phyloP scores from a whole-genome alignment of 805 yeast genomes.

The Priceomyces melissophilus region DNA sequence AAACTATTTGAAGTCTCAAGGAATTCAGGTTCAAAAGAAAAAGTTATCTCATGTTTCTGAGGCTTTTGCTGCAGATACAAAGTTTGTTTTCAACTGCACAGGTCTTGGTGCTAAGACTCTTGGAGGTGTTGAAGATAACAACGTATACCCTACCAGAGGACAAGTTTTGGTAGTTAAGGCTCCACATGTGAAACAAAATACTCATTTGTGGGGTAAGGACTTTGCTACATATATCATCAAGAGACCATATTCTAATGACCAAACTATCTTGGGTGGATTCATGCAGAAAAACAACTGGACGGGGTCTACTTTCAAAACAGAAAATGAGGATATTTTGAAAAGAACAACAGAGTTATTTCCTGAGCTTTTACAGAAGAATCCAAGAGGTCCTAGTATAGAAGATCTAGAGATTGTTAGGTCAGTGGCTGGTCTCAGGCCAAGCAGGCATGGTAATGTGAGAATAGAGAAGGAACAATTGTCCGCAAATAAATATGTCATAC shows the following conservation, averaged over 20 bases:
- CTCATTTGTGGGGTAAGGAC: constrained; percentile 57
- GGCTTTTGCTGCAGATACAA: constrained; percentile 41
- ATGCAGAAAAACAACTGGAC: constrained; percentile 18
- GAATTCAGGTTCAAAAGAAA: constrained; percentile 49
- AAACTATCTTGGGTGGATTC: constrained; percentile 38
- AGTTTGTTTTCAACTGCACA: constrained; percentile 68
- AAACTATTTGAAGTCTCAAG: constrained; percentile 40
- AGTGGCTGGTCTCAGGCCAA: constrained; percentile 22
- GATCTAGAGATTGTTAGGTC: constrained; percentile 19
- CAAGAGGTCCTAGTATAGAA: constrained; percentile 8
- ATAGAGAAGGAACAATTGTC: constrained; percentile 13
- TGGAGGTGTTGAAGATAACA: constrained; percentile 62
- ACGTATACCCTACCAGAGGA: constrained; percentile 72
- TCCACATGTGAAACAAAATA: constrained; percentile 61
- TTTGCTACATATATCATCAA: constrained; percentile 67
- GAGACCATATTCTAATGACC: constrained; percentile 62
- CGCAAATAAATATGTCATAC: constrained; percentile 6
- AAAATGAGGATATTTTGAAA: constrained; percentile 17
- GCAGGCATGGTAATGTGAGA: constrained; percentile 23
- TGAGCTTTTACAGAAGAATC: constrained; percentile 10
- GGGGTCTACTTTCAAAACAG: constrained; percentile 13
- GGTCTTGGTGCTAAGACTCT: constrained; percentile 66
- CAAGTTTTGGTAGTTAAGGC: constrained; percentile 73
- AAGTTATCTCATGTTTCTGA: constrained; percentile 54
- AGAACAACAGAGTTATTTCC: constrained; percentile 17